A percentile compares a stretch with the other conserved stretches of the same genome.
These are phyloP conservation scores for Prunus mongolica DNA, from an alignment of 306 rosid genomes.

Conservation along the genomic window DNA sequence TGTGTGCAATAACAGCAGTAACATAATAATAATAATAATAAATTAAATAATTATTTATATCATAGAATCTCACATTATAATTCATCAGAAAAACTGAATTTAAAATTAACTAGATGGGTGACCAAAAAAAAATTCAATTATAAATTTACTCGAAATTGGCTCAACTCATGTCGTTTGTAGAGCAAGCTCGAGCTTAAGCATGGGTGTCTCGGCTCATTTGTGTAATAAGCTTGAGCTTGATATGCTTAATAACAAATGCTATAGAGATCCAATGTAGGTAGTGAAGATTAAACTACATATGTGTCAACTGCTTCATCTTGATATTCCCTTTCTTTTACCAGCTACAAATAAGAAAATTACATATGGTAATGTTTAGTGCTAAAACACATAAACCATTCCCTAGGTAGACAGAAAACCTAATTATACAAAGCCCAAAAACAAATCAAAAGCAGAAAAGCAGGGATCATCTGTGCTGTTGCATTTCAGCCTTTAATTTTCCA, in stretches of 20 bases:
- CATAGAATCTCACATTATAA: too few relatives aligned
- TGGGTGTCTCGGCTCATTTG: too few relatives aligned
- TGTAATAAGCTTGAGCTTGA: background rate
- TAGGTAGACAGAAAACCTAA: background rate
- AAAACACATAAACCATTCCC: background rate
- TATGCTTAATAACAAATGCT: too few relatives aligned
- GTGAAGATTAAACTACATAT: background rate
- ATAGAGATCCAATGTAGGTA: background rate
- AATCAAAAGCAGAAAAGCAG: background rate
- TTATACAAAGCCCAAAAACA: background rate
- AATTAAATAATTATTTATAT: too few relatives aligned
- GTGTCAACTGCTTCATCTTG: background rate
- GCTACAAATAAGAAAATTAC: background rate
- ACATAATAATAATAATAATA: too few relatives aligned
- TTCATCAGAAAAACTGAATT: too few relatives aligned
- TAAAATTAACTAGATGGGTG: too few relatives aligned
- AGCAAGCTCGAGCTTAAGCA: too few relatives aligned
- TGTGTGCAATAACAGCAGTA: too few relatives aligned
- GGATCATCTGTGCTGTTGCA: background rate
- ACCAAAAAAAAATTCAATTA: too few relatives aligned
- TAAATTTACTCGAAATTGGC: too few relatives aligned
- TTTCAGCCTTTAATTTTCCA: conserved; percentile 68
- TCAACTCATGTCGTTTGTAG: too few relatives aligned
- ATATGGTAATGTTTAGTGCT: background rate
- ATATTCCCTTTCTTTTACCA: background rate